Evolutionary conservation across 306 rosid species (phyloP), one percentile per base, ranked within the genome.

Genomic region (Citrullus amarus): DNA sequence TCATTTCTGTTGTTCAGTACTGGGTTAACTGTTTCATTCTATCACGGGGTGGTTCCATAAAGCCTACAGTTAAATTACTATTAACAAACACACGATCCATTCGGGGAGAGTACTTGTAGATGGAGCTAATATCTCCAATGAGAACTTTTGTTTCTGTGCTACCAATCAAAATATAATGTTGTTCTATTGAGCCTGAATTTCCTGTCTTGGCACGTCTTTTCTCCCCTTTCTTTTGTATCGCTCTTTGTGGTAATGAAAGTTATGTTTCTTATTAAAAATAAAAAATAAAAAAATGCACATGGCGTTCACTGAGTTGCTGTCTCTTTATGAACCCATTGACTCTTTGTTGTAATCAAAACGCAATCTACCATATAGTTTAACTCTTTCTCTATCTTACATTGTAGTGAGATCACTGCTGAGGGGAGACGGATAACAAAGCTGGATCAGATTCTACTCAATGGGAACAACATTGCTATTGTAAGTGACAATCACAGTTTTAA

Each of bases 401-500:
- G 62, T 88, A 92, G 99, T 81, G 97, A 95, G 84, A 92, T 92
- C 80, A 95, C 99, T 58, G 83, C 97, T 28, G 97, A 95, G 86
- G 99, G 99, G 86, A 92, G 96, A 82, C 87, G 97, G 83, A 92
- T 95, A 84, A 95, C 99, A 73, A 95, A 95, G 87, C 93, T 95
- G 77, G 99, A 95, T 76, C 99, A 95, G 89, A 95, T 95, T 82
- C 86, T 95, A 81, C 96, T 95, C 61, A 92, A 92, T 28, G 97
- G 98, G 80, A 95, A 95, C 96, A 92, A 95, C 86, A 95, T 92
- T 88, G 97, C 99, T n/a, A 92, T 95, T 88, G 99, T 95, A 88
- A 95, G 97, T 89, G 22, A 28, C 13, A 50, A 72, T 28, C 43
- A 50, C 9, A 46, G 57, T 69, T 22, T 69, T 20, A 69, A 22